Conservation (phyloP, 257 asterid genomes). For the Cruciata laevipes region DNA sequence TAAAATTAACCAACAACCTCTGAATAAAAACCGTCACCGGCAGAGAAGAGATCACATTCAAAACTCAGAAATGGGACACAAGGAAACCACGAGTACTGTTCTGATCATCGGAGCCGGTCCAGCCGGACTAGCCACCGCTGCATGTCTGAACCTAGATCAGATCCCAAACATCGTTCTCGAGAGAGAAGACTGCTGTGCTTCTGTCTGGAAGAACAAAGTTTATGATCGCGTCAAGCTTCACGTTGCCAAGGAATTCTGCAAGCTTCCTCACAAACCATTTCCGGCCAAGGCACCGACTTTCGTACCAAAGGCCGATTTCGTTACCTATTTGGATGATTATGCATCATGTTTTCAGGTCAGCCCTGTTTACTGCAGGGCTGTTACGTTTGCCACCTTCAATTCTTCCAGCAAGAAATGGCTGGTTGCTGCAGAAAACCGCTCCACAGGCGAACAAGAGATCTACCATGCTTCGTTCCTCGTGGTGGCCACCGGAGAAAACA, state of each 20-base stretch:
- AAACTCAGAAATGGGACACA: slow-evolving; percentile 22
- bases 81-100: slow-evolving; percentile 9
- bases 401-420: neutral
- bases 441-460: slow-evolving; percentile 10
- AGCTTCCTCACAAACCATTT: slow-evolving; percentile 42
- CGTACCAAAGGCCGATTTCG: neutral
- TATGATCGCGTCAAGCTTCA: neutral
- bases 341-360: slow-evolving; percentile 15
- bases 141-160: slow-evolving; percentile 33
- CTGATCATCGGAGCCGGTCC: slow-evolving; percentile 59
- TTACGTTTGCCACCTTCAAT: slow-evolving; percentile 20
- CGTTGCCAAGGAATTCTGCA: neutral
- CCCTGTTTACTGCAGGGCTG: slow-evolving; percentile 21
- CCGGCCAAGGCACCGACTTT: slow-evolving; percentile 15
- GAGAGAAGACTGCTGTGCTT: slow-evolving; percentile 48
- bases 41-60: neutral
- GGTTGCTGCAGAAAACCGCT: neutral
- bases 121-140: slow-evolving; percentile 50
- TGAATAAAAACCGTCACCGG: neutral
- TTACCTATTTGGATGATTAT: neutral
- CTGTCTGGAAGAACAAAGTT: slow-evolving; percentile 37
- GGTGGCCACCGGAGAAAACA: slow-evolving; percentile 32
- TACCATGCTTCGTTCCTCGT: slow-evolving; percentile 26
- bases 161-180: slow-evolving; percentile 48
- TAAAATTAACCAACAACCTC: neutral